Evolutionary conservation across 2,329 filamentous ascomycete genomes (phyloP).

Genomic region (Aspergillus quadricinctus): DNA sequence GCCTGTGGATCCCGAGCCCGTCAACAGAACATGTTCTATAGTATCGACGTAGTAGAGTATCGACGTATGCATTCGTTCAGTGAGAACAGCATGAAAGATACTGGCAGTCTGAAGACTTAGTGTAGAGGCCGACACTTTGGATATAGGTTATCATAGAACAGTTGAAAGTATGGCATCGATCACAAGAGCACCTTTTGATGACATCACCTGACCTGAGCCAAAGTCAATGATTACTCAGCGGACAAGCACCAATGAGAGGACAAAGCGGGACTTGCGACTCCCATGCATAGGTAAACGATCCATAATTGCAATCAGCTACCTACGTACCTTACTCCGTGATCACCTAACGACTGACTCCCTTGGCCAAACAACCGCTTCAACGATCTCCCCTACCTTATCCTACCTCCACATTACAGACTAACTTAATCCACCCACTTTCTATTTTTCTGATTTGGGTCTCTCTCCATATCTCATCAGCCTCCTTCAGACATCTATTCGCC

Average conservation of each 20-base stretch:
- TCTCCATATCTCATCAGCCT: constrained; percentile 4
- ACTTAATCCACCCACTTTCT: constrained; percentile 1
- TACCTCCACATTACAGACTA: not conserved
- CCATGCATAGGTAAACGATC: not conserved
- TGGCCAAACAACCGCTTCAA: not conserved
- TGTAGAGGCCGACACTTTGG: not conserved
- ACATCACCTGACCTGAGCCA: constrained; percentile 31
- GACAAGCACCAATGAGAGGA: not conserved
- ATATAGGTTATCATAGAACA: constrained; percentile 2
- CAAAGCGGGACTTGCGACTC: not conserved
- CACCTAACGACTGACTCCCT: not conserved
- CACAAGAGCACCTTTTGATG: constrained; percentile 20
- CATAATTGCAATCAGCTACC: not conserved
- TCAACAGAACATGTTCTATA: not conserved
- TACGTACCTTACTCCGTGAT: not conserved
- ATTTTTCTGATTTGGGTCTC: constrained; percentile 6
- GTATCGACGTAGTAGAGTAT: too few relatives aligned
- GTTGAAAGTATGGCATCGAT: constrained; percentile 13
- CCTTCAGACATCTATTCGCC: constrained; percentile 9
- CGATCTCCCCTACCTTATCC: not conserved
- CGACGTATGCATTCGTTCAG: not conserved
- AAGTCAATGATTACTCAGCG: constrained; percentile 3
- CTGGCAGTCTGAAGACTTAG: not conserved
- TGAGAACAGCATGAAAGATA: not conserved
- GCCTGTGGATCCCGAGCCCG: constrained; percentile 1